Conservation (phyloP, 192 early-diverging fungal species). For the Geosiphon pyriformis region DNA sequence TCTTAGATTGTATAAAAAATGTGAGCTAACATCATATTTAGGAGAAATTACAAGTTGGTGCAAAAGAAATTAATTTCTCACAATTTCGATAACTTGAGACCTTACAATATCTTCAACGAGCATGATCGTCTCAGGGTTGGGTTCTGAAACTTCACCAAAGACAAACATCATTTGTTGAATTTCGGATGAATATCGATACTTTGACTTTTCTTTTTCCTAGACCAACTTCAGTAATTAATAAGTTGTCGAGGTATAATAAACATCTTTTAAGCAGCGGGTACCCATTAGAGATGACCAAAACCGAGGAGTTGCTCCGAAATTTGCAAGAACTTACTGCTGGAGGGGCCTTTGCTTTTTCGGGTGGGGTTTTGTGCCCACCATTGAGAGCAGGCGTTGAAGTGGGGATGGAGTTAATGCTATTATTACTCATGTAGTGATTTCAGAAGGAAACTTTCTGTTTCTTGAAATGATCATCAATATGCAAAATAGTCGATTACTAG, state of each 20-base stretch:
- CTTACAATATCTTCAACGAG: slow-evolving; percentile 95
- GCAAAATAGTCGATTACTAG: no score
- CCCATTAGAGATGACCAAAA: not conserved
- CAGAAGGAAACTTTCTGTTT: no score
- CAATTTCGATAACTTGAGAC: slow-evolving; percentile 91
- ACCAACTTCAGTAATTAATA: not conserved
- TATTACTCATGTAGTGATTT: not conserved
- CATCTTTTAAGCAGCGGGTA: not conserved
- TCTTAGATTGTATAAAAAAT: slow-evolving; percentile 36
- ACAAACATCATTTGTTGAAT: slow-evolving; percentile 99
- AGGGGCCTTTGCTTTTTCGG: not conserved
- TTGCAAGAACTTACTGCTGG: no score
- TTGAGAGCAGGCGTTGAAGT: not conserved
- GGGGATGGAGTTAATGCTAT: no score
- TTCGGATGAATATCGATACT: slow-evolving; percentile 63
- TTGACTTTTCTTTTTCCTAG: slow-evolving; percentile 39
- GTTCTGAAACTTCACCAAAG: slow-evolving; percentile 90
- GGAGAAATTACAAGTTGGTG: not conserved
- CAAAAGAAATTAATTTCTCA: slow-evolving; percentile 29
- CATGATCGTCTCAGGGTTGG: slow-evolving; percentile 78
- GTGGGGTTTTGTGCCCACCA: not conserved
- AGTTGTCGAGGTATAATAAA: not conserved
- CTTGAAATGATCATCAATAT: no score
- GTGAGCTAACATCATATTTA: not conserved
- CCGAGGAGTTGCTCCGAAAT: not conserved